Percentiles rank a stretch among this genome's conserved stretches.
phyloP scores from a whole-genome alignment of 164 flowering plant genomes.

The Aristolochia fimbriata region DNA sequence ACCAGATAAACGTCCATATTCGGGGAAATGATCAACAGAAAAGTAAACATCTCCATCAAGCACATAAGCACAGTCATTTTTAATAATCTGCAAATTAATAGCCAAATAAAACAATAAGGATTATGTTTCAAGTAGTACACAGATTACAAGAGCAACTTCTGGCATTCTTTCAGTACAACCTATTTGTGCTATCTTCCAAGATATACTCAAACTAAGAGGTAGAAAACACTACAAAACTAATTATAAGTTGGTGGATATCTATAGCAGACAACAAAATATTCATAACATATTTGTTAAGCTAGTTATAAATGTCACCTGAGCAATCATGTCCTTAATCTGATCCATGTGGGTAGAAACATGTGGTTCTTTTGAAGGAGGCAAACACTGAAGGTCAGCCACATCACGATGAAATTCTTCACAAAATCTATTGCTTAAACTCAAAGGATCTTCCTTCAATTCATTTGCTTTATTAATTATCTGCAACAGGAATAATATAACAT shows the following conservation, averaged over 20 bases:
- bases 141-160: not conserved
- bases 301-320: constrained; percentile 32
- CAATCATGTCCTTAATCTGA: constrained; percentile 67
- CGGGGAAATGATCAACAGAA: constrained; percentile 60
- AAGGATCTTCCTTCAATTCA: constrained; percentile 65
- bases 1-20: constrained; percentile 75
- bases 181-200: not conserved
- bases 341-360: constrained; percentile 78
- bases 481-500: not conserved
- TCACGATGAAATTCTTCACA: constrained; percentile 69
- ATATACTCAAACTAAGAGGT: not conserved
- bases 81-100: constrained; percentile 47
- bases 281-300: not conserved
- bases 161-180: not conserved
- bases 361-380: constrained; percentile 66
- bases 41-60: constrained; percentile 89
- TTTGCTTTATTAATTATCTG: constrained; percentile 85
- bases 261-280: not conserved
- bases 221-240: not conserved
- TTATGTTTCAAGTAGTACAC: not conserved
- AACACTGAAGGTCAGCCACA: constrained; percentile 81
- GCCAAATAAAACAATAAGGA: no score
- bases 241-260: not conserved
- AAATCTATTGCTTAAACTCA: constrained; percentile 48
- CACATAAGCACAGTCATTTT: constrained; percentile 57